A percentile compares a stretch with the other conserved stretches of the same genome.
Conservation (phyloP, 2,329 filamentous ascomycete species). For the Colletotrichum aenigma region DNA sequence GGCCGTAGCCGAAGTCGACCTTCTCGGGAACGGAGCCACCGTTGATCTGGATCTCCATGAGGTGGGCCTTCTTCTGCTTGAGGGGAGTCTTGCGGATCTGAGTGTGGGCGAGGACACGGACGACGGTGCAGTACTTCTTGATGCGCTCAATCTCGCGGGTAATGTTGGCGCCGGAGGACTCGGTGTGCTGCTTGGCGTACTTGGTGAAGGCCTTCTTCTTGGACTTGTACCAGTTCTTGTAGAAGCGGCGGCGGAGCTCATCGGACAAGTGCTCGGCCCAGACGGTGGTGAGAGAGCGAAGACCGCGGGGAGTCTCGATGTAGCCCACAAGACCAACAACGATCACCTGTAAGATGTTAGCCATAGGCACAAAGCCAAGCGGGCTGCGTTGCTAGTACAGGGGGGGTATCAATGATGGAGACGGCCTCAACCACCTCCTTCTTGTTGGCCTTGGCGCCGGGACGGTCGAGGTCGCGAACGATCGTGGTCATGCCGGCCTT, state of each 20-base stretch:
- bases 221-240: conserved; percentile 99
- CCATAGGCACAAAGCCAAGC: conserved; percentile 76
- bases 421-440: conserved; percentile 94
- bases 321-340: conserved; percentile 99
- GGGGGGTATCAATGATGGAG: conserved; percentile 89
- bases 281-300: conserved; percentile 98
- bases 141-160: conserved; percentile 99
- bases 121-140: conserved; percentile 99
- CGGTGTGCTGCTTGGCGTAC: conserved; percentile 99
- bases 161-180: conserved; percentile 87
- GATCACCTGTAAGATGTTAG: conserved; percentile 89
- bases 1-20: conserved; percentile 91
- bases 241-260: conserved; percentile 99
- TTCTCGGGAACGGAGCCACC: conserved; percentile 95
- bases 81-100: conserved; percentile 99
- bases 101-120: conserved; percentile 98
- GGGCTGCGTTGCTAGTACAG: conserved; percentile 89
- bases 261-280: conserved; percentile 99
- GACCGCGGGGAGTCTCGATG: conserved; percentile 99
- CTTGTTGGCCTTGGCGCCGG: conserved; percentile 99
- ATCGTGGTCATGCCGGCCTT: conserved; percentile 99
- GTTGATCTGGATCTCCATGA: conserved; percentile 99
- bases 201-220: conserved; percentile 99
- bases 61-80: conserved; percentile 99
- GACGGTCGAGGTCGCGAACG: conserved; percentile 98